Evolutionary conservation across 352 stramenopile species (phyloP), one percentile per base, ranked within the genome.

Genomic region (Phytophthora macrochlamydospora): DNA sequence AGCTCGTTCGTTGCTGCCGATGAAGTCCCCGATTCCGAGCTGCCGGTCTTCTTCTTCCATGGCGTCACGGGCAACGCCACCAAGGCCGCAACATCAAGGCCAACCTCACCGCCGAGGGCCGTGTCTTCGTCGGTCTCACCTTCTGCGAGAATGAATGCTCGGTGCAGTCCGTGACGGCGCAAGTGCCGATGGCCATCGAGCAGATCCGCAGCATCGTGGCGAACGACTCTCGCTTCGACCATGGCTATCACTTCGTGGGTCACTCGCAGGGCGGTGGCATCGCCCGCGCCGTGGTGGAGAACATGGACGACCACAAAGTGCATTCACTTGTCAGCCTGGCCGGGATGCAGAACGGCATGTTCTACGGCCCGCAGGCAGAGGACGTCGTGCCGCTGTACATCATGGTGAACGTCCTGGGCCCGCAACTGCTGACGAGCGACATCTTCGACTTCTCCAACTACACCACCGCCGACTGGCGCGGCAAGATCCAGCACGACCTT

Each of bases 41-140:
- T 86, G 4, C 72, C 78, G 5, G 68, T 80, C n/a, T 73, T 84
- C 65, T 84, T 83, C 65, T 82, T 86, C 62, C 78, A 87, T 55
- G 78, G 75, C 43, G 45, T 81, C 50, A 79, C 71, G 24, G 49
- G 52, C 38, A 77, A 76, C 29, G 51, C 62, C 28, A 67, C 53
- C 38, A 58, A 70, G 75, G 73, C 4, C 30, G 49, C 13, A 61
- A 72, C 61, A 63, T 83, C 14, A 35, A 79, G 43, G 44, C 69
- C 30, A 80, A 75, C 40, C 68, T 84, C 37, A 70, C 65, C 0
- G 66, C 67, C 14, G 45, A 73, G n/a, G 58, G 61, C 8, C 74
- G 67, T 3, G 54, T 71, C 28, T 81, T 83, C 62, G 56, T 81
- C 7, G 57, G 62, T 4, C 76, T 88, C 37, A 69, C 38, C 44